Conservation (phyloP, 1,284 basidiomycete species). For the Vanrija humicola region DNA sequence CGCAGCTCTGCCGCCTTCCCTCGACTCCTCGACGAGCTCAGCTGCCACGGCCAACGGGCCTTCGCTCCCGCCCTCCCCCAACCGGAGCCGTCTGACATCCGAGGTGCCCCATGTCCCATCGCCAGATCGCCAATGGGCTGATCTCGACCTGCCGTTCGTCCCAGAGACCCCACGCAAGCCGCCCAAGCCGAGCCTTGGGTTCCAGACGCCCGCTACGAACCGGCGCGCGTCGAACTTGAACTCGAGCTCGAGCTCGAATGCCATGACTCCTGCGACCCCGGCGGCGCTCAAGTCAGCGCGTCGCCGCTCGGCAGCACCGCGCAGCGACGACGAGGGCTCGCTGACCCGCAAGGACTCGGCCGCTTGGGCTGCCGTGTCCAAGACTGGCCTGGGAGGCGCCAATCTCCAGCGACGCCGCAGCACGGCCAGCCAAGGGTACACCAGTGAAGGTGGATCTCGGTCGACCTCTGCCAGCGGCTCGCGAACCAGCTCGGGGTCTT, state of each 20-base stretch:
- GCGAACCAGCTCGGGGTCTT: constrained; percentile 2
- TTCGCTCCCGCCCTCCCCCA: background rate
- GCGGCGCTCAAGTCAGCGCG: constrained; percentile 20
- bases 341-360: constrained; percentile 11
- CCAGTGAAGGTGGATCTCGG: background rate
- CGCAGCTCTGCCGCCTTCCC: no score
- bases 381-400: background rate
- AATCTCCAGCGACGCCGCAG: no score
- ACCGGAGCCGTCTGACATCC: background rate
- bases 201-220: constrained; percentile 34
- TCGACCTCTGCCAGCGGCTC: background rate
- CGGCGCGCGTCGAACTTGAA: constrained; percentile 20
- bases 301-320: constrained; percentile 21
- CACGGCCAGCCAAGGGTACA: background rate
- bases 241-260: background rate
- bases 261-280: no score
- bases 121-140: constrained; percentile 10
- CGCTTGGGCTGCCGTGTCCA: background rate
- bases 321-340: constrained; percentile 9
- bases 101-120: background rate
- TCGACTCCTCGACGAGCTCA: background rate
- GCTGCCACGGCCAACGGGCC: background rate
- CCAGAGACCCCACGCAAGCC: constrained; percentile 42
- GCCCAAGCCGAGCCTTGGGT: constrained; percentile 37
- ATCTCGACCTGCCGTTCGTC: constrained; percentile 37